Evolutionary conservation across 148 eudicot species (phyloP).

Genomic region (Chenopodium album): DNA sequence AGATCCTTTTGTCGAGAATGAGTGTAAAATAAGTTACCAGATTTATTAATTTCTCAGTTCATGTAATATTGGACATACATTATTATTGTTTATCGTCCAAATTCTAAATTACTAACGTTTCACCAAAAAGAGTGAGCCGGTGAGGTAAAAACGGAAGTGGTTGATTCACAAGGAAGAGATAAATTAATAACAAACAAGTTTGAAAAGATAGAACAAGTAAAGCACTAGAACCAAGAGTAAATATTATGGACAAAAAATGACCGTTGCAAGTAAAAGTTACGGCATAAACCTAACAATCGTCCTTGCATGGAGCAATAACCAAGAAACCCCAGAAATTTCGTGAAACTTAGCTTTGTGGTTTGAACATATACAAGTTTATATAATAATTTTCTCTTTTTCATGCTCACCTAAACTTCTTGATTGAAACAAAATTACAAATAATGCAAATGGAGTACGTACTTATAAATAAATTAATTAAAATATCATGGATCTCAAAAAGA

Average conservation of each 20-base stretch:
- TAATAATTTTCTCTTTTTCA: background rate
- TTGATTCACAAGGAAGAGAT: background rate
- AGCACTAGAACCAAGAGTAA: constrained; percentile 5
- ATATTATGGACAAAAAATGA: constrained; percentile 19
- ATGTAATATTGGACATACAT: too few species aligned
- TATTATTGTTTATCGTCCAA: too few species aligned
- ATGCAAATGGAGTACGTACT: too few species aligned
- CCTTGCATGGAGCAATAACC: constrained; percentile 6
- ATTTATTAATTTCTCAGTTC: too few species aligned
- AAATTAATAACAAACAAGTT: background rate
- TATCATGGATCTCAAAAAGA: background rate
- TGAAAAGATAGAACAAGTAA: background rate
- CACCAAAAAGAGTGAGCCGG: too few species aligned
- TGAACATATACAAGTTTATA: background rate
- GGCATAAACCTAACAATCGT: background rate
- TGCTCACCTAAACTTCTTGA: background rate
- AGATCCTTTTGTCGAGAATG: too few species aligned
- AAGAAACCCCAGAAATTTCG: constrained; percentile 12
- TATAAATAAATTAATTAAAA: too few species aligned
- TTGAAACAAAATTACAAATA: background rate
- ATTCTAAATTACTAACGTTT: too few species aligned
- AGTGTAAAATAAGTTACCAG: too few species aligned
- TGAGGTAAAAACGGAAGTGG: background rate
- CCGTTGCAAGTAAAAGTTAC: constrained; percentile 18
- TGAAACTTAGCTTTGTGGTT: constrained; percentile 11